phyloP scores from a whole-genome alignment of 2,329 filamentous ascomycete genomes.

The Cladosporium oxysporum region DNA sequence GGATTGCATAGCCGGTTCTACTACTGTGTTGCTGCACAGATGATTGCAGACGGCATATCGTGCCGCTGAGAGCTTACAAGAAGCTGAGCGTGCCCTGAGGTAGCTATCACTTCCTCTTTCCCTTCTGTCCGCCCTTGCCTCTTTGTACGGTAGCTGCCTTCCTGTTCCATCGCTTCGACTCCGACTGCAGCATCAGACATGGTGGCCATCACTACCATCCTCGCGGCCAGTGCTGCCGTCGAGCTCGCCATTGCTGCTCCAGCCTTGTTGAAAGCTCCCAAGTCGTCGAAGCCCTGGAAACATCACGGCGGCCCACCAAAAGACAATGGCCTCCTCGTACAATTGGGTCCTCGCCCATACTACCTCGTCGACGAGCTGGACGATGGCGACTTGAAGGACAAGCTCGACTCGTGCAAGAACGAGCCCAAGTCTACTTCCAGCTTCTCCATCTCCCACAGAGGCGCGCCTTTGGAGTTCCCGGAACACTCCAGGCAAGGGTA shows the following conservation, averaged over 20 bases:
- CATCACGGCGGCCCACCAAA: constrained; percentile 14
- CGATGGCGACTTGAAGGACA: constrained; percentile 59
- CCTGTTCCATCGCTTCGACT: background rate
- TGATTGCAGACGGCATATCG: background rate
- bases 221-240: constrained; percentile 14
- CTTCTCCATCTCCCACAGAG: constrained; percentile 64
- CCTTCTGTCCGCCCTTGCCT: background rate
- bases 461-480: constrained; percentile 63
- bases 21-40: background rate
- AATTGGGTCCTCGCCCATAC: constrained; percentile 65
- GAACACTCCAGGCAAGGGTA: constrained; percentile 64
- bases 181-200: constrained; percentile 1
- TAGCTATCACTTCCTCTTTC: background rate
- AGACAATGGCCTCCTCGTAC: constrained; percentile 43
- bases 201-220: constrained; percentile 9
- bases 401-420: constrained; percentile 61
- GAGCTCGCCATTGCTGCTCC: constrained; percentile 17
- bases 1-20: background rate
- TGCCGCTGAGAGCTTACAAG: constrained; percentile 15
- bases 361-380: constrained; percentile 66
- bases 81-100: background rate
- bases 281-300: constrained; percentile 6
- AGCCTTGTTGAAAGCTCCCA: background rate
- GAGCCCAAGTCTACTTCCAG: constrained; percentile 53
- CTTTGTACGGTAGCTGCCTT: background rate